Percentiles rank a stretch among this genome's conserved stretches.
Evolutionary conservation across 2,329 filamentous ascomycete species (phyloP).

Genomic region (Sporothrix phasma): DNA sequence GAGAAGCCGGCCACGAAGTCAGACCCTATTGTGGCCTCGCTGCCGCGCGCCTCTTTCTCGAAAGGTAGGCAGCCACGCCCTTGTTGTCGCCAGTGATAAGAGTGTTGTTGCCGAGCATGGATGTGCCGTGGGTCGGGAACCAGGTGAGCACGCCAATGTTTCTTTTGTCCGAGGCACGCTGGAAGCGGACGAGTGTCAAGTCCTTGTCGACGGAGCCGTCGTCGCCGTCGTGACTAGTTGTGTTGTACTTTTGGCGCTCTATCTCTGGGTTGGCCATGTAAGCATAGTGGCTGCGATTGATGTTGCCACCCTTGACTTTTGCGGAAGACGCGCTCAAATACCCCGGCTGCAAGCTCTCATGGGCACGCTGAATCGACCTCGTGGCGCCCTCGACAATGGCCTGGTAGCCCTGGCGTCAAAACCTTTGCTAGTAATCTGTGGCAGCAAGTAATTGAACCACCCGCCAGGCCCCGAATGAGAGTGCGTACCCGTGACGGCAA

Average conservation of each 20-base stretch:
- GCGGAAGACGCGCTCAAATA: slow-evolving; percentile 53
- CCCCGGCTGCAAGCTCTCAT: slow-evolving; percentile 47
- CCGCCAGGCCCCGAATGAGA: slow-evolving; percentile 83
- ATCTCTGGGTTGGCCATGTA: slow-evolving; percentile 71
- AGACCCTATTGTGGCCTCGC: slow-evolving; percentile 39
- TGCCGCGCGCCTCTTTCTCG: slow-evolving; percentile 55
- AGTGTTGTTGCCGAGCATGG: slow-evolving; percentile 84
- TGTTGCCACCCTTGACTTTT: slow-evolving; percentile 60
- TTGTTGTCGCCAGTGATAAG: slow-evolving; percentile 93
- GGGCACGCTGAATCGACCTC: slow-evolving; percentile 68
- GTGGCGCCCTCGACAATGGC: slow-evolving; percentile 80
- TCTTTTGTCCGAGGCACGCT: slow-evolving; percentile 58
- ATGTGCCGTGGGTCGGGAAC: slow-evolving; percentile 87
- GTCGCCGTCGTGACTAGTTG: slow-evolving; percentile 16
- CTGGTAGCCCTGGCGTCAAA: slow-evolving; percentile 76
- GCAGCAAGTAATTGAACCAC: slow-evolving; percentile 86
- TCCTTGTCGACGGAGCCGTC: slow-evolving; percentile 52
- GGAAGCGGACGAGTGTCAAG: slow-evolving; percentile 68
- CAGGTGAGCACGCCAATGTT: slow-evolving; percentile 76
- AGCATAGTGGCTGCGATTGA: slow-evolving; percentile 75
- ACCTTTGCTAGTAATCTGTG: slow-evolving; percentile 77
- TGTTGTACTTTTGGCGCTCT: slow-evolving; percentile 59
- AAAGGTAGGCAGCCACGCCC: slow-evolving; percentile 82
- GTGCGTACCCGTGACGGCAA: slow-evolving; percentile 86
- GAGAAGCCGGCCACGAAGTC: slow-evolving; percentile 86